Percentiles rank a stretch among this genome's conserved stretches.
These are phyloP conservation scores for Multifurca ochricompacta DNA, from an alignment of 768 basidiomycete species.

Conservation along the genomic window DNA sequence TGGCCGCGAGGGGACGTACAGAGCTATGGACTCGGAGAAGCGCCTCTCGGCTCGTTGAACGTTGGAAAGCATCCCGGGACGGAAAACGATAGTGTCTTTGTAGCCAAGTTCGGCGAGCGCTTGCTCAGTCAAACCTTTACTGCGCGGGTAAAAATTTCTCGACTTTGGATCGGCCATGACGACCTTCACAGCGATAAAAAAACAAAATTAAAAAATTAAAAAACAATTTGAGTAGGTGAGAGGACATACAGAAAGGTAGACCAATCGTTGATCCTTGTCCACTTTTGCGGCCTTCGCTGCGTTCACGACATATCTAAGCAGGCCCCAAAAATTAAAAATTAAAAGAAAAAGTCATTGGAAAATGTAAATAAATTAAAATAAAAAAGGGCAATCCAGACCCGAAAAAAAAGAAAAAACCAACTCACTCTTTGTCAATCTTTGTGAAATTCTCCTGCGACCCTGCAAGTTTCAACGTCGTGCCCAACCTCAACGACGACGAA, in stretches of 20 bases:
- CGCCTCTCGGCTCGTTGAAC: neutral
- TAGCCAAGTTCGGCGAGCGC: slow-evolving; percentile 63
- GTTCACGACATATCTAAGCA: slow-evolving; percentile 59
- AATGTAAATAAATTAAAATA: too few relatives aligned
- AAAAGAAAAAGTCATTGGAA: too few relatives aligned
- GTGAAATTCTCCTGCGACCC: slow-evolving; percentile 62
- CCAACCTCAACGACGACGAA: too few relatives aligned
- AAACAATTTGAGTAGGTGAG: slow-evolving; percentile 13
- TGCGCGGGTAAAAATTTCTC: slow-evolving; percentile 46
- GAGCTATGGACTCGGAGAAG: neutral
- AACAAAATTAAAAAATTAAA: neutral
- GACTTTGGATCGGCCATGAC: slow-evolving; percentile 42
- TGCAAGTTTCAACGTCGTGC: slow-evolving; percentile 53
- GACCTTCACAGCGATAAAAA: slow-evolving; percentile 34
- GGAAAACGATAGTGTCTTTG: slow-evolving; percentile 59
- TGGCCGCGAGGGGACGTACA: neutral
- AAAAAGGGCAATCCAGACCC: too few relatives aligned
- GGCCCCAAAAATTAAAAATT: too few relatives aligned
- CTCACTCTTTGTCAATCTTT: slow-evolving; percentile 69
- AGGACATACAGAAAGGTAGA: slow-evolving; percentile 56
- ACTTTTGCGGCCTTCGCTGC: slow-evolving; percentile 52
- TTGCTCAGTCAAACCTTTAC: slow-evolving; percentile 69
- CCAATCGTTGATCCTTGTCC: slow-evolving; percentile 46
- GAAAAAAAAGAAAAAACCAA: neutral
- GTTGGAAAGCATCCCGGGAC: slow-evolving; percentile 43